A percentile compares a stretch with the other conserved stretches of the same genome.
Conservation (phyloP, 2,329 filamentous ascomycete species). For the Malbranchea cinnamomea region DNA sequence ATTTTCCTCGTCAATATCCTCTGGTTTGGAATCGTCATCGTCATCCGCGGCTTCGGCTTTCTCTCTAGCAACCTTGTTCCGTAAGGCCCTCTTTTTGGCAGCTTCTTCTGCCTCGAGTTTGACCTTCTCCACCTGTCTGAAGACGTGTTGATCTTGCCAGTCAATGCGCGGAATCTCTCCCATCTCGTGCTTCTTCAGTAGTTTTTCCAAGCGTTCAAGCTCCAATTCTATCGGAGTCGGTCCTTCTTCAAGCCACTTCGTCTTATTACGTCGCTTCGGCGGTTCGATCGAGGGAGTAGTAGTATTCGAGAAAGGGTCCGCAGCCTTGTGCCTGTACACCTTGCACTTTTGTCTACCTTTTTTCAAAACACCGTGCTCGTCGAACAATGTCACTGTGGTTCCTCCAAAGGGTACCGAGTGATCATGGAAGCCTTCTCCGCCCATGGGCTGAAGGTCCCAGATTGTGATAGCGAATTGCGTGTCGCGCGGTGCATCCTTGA, state of each 20-base stretch:
- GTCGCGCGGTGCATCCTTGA: slow-evolving; percentile 66
- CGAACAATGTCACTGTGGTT: slow-evolving; percentile 83
- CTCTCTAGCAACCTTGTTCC: slow-evolving; percentile 21
- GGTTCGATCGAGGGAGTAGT: slow-evolving; percentile 57
- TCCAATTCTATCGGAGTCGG: slow-evolving; percentile 62
- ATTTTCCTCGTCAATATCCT: slow-evolving; percentile 39
- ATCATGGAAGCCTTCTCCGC: slow-evolving; percentile 51
- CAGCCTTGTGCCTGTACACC: slow-evolving; percentile 64
- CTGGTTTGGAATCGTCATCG: slow-evolving; percentile 14
- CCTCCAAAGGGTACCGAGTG: slow-evolving; percentile 87
- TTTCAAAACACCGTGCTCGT: slow-evolving; percentile 75
- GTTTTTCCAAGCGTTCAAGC: slow-evolving; percentile 69
- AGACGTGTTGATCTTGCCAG: slow-evolving; percentile 92
- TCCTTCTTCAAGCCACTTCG: slow-evolving; percentile 31
- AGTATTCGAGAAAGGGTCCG: slow-evolving; percentile 70
- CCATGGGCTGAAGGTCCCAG: slow-evolving; percentile 82
- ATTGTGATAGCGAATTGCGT: slow-evolving; percentile 81
- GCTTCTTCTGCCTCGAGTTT: slow-evolving; percentile 49
- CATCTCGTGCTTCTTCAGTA: slow-evolving; percentile 98
- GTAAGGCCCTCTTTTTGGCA: slow-evolving; percentile 40
- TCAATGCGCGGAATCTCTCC: slow-evolving; percentile 84
- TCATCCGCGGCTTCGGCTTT: slow-evolving; percentile 17
- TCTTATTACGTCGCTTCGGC: slow-evolving; percentile 39
- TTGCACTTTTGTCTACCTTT: slow-evolving; percentile 88
- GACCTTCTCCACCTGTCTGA: slow-evolving; percentile 72